Base-by-base conservation (phyloP, 768 basidiomycete genomes). In the Amanita rimosa region DNA sequence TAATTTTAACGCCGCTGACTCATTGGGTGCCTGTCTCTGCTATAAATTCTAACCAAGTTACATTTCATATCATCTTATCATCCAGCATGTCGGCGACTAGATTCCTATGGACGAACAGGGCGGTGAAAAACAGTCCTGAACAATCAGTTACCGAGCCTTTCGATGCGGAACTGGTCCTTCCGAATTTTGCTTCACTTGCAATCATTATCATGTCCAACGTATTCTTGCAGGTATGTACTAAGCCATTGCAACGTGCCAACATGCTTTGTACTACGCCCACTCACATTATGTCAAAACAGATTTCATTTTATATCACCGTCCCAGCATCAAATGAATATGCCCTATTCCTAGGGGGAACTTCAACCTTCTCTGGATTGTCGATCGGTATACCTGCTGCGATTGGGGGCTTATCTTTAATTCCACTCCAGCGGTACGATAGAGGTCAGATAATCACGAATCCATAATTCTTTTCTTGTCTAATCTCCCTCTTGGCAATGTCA, bases 261-360 rank as follows among this genome's bases (percentile, higher is more conserved):
- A 9, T 2, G 39, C 40, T 10, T 11, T 22, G 26, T 26, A 26
- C 9, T 26, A 26, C 9, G 26, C 22, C 29, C 4, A 6, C 19
- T 42, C 5, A 14, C 31, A 38, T n/a, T n/a, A n/a, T 10, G 29
- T 24, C n/a, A 4, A 16, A 13, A 5, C 14, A 84, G 83, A 58
- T 80, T 4, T 75, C 79, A 0, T 85, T 85, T 64, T 85, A 83
- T 60, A 74, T 83, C 49, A 68, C 83, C 36, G 77, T 85, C 3
- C 79, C 83, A 2, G 81, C 83, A 1, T 77, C 81, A 1, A 77
- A 74, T 55, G 67, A 69, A 44, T 84, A 85, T 56, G 76, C 80
- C 0, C 69, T 76, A 51, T 67, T 74, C 53, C 65, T 85, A 6
- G 81, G 81, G 19, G 83, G 83, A 14, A 73, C 66, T n/a, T 67